A percentile compares a stretch with the other conserved stretches of the same genome.
Conservation (phyloP, 371 early-diverging fungal genomes). For the Rhizomucor pusillus region DNA sequence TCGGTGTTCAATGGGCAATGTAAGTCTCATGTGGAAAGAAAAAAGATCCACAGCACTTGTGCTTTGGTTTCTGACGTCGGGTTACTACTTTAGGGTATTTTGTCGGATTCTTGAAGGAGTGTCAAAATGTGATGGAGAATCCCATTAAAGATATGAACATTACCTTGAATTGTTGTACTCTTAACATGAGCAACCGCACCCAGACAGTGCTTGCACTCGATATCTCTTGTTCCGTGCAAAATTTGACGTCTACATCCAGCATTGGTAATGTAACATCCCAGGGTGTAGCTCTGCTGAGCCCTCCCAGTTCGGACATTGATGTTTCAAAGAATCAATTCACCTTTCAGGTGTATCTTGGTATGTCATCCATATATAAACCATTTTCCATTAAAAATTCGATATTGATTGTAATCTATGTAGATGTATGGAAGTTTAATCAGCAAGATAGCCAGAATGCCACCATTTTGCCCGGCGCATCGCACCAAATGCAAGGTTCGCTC, state of each 20-base stretch:
- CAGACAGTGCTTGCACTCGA: background rate
- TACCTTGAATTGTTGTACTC: background rate
- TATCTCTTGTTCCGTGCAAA: background rate
- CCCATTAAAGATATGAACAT: background rate
- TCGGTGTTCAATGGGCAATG: background rate
- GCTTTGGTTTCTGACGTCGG: background rate
- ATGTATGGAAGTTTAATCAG: too few species aligned
- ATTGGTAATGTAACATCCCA: background rate
- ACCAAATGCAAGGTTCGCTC: too few species aligned
- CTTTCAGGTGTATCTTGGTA: background rate
- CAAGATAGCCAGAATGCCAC: too few species aligned
- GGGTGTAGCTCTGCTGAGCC: background rate
- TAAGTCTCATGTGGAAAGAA: background rate
- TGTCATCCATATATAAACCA: background rate
- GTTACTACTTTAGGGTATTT: background rate
- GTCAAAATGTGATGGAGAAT: background rate
- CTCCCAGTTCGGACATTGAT: constrained; percentile 1
- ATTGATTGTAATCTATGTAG: too few species aligned
- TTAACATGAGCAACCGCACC: background rate
- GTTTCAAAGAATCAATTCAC: background rate
- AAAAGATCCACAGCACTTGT: background rate
- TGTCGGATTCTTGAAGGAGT: background rate
- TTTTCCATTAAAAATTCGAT: too few species aligned
- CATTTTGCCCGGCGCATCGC: too few species aligned
- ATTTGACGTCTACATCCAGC: background rate